phyloP scores from a whole-genome alignment of 1,139 yeast species.

The Kurtzmaniella quercitrusa region DNA sequence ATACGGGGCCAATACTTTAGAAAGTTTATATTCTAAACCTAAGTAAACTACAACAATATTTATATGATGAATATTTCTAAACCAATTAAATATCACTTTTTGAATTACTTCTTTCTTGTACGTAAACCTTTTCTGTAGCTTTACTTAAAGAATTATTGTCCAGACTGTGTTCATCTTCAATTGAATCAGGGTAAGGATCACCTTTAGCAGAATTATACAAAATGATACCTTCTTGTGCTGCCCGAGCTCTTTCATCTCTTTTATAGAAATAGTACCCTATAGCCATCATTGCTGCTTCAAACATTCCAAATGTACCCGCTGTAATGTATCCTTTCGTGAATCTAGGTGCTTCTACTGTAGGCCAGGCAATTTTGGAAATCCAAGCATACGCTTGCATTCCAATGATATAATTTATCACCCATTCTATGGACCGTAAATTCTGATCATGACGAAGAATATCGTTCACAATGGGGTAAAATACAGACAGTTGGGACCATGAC shows the following conservation, averaged over 20 bases:
- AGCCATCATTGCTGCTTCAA: conserved; percentile 45
- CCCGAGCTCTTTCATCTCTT: conserved; percentile 48
- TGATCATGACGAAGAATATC: conserved; percentile 37
- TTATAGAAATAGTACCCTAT: conserved; percentile 55
- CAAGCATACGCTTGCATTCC: conserved; percentile 28
- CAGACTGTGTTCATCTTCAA: neutral
- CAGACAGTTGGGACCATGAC: conserved; percentile 31
- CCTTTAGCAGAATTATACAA: conserved; percentile 34
- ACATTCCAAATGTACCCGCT: conserved; percentile 43
- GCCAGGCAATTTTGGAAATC: conserved; percentile 37
- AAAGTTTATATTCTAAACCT: conserved; percentile 10
- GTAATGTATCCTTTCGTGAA: conserved; percentile 40
- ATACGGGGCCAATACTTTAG: conserved; percentile 7
- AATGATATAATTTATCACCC: conserved; percentile 26
- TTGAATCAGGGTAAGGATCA: neutral
- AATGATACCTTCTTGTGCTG: conserved; percentile 49
- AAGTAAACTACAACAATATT: too few relatives aligned
- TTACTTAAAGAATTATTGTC: neutral
- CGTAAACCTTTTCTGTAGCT: neutral
- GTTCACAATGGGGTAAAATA: conserved; percentile 32
- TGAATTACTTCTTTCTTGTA: neutral
- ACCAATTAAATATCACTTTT: neutral
- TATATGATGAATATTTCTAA: too few relatives aligned
- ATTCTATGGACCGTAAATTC: conserved; percentile 28
- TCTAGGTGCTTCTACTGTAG: conserved; percentile 36